These are phyloP conservation scores for Lipomyces starkeyi DNA, from an alignment of 805 yeast species.

Conservation along the genomic window DNA sequence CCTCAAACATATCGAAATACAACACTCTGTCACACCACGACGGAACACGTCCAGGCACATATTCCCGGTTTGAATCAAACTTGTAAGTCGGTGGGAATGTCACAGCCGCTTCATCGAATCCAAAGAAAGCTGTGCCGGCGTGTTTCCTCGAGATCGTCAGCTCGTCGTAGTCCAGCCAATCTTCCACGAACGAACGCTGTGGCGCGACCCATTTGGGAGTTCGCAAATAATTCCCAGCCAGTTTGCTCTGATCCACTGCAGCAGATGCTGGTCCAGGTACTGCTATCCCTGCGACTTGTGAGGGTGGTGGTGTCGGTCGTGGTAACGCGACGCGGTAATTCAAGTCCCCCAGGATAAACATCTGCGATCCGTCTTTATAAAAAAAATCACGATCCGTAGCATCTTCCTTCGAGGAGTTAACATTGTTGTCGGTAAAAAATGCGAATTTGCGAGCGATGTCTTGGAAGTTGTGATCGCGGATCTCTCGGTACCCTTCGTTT, in stretches of 20 bases:
- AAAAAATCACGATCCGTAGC: slow-evolving; percentile 54
- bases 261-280: neutral
- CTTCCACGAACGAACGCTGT: slow-evolving; percentile 38
- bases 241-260: neutral
- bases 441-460: slow-evolving; percentile 59
- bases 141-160: slow-evolving; percentile 51
- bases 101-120: slow-evolving; percentile 70
- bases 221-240: neutral
- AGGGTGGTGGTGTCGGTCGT: slow-evolving; percentile 1
- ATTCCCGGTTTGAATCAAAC: slow-evolving; percentile 55
- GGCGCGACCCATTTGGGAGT: slow-evolving; percentile 26
- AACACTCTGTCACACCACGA: slow-evolving; percentile 92
- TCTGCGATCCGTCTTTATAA: slow-evolving; percentile 60
- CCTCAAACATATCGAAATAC: slow-evolving; percentile 54
- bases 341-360: slow-evolving; percentile 82
- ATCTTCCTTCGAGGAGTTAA: slow-evolving; percentile 9
- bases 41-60: slow-evolving; percentile 66
- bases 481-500: slow-evolving; percentile 64
- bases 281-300: slow-evolving; percentile 1
- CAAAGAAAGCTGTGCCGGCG: slow-evolving; percentile 57
- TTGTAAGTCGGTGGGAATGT: slow-evolving; percentile 83
- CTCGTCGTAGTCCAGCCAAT: slow-evolving; percentile 55
- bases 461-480: slow-evolving; percentile 61
- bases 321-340: slow-evolving; percentile 62
- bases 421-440: slow-evolving; percentile 51